phyloP scores from a whole-genome alignment of 768 basidiomycete species.

The Kwoniella sp. region DNA sequence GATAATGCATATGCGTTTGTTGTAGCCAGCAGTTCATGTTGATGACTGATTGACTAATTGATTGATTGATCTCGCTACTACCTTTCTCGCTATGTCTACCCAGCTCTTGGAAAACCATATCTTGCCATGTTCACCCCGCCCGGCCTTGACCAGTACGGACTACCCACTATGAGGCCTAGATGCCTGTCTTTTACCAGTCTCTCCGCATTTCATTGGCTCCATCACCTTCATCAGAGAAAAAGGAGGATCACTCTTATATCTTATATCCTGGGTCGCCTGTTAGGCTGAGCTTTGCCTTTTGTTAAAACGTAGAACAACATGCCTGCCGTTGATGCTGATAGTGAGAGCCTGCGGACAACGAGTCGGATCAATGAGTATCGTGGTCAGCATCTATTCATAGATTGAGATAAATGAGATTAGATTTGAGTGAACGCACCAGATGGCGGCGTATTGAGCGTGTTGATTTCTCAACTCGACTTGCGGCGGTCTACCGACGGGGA shows the following conservation, averaged over 20 bases:
- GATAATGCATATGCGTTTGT: slow-evolving; percentile 22
- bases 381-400: slow-evolving; percentile 7
- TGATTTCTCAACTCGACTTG: slow-evolving; percentile 87
- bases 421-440: slow-evolving; percentile 66
- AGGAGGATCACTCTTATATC: no score
- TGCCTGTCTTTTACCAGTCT: no score
- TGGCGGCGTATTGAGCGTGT: slow-evolving; percentile 91
- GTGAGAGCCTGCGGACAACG: slow-evolving; percentile 69
- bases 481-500: slow-evolving; percentile 80
- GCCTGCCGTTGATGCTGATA: slow-evolving; percentile 77
- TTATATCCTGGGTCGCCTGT: slow-evolving; percentile 13
- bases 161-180: no score
- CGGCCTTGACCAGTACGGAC: no score
- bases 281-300: slow-evolving; percentile 25
- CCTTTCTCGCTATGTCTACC: no score
- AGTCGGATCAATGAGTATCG: background rate
- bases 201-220: no score
- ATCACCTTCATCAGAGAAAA: no score
- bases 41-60: no score
- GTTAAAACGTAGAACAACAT: slow-evolving; percentile 61
- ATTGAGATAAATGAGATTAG: background rate
- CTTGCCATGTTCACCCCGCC: no score
- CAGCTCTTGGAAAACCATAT: no score
- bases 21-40: no score
- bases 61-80: no score